Conservation (phyloP, 768 basidiomycete species). For the Gelatoporia subvermispora region DNA sequence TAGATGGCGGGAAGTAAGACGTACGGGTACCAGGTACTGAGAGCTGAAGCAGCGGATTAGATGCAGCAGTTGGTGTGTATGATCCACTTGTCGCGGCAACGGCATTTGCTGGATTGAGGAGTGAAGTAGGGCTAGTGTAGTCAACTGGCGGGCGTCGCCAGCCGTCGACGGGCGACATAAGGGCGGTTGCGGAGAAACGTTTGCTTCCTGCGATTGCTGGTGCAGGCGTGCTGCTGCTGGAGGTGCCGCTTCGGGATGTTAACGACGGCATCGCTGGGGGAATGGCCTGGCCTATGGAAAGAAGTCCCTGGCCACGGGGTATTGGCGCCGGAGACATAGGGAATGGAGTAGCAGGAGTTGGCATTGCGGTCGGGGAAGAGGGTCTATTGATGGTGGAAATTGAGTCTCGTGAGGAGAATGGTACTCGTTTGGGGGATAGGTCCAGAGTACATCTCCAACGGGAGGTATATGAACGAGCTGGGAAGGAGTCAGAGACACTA, state of each 20-base stretch:
- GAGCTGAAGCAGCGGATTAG: not conserved
- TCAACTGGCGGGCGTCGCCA: constrained; percentile 19
- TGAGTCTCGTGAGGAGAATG: not conserved
- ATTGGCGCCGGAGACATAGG: constrained; percentile 29
- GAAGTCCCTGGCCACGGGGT: not conserved
- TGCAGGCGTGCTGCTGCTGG: not conserved
- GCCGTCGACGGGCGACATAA: constrained; percentile 18
- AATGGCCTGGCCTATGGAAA: constrained; percentile 12
- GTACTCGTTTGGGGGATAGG: constrained; percentile 35
- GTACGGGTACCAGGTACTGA: constrained; percentile 1
- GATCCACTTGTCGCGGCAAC: constrained; percentile 8
- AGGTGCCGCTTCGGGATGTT: constrained; percentile 31
- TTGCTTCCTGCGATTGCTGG: constrained; percentile 49
- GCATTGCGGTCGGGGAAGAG: constrained; percentile 12
- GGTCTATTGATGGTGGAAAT: not conserved
- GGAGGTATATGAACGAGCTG: constrained; percentile 74
- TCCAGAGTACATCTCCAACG: constrained; percentile 90
- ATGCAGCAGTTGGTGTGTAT: constrained; percentile 6
- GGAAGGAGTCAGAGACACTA: constrained; percentile 36
- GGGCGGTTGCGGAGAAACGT: constrained; percentile 45
- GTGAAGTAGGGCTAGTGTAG: constrained; percentile 24
- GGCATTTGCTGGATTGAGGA: constrained; percentile 26
- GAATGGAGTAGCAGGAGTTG: constrained; percentile 74
- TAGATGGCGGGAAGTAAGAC: constrained; percentile 30
- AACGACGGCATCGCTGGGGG: constrained; percentile 13